Base-by-base conservation (phyloP, 768 basidiomycete species). In the Podaxis sp. region DNA sequence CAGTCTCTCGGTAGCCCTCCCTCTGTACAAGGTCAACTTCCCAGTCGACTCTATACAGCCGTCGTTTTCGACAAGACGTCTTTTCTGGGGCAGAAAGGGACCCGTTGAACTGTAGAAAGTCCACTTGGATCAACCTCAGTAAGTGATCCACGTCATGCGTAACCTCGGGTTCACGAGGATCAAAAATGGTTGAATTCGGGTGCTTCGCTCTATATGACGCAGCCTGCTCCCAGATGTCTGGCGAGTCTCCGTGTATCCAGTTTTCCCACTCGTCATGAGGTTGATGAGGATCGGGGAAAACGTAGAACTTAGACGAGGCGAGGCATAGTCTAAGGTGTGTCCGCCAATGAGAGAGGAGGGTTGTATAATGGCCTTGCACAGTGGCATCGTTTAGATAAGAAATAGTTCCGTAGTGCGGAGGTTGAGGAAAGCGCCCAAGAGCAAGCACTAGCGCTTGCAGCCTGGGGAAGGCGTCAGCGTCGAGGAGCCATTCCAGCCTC, bases 11-110 rank as follows among this genome's bases (percentile, higher is more conserved):
- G 17, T 62, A 62, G 2, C 61, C 55, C 46, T 56, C 61, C 24
- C 54, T 36, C 55, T 62, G 61, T 2, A 62, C 54, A 24, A 62
- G 24, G 17, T 62, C 61, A n/a, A 62, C 56, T n/a, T 62, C 61
- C 61, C 61, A 62, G 4, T 62, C 61, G 5, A 62, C 40, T 55
- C 41, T 55, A 12, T 33, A 8, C 17, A 2, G 27, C 5, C 13
- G 29, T 47, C 43, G 43, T 25, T 19, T 33, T 3, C 27, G 53
- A 47, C 17, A 24, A 49, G 11, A 12, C 36, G 6, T 37, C 17
- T 13, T 61, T 5, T 36, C 29, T 2, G 24, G 27, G 17, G 8
- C 27, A n/a, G 33, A 22, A 29, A 17, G 13, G 9, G 17, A 19
- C 22, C 15, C n/a, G 2, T 49, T 36, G 29, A 52, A 24, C 22